Percentiles rank a stretch among this genome's conserved stretches.
phyloP scores from a whole-genome alignment of 306 rosid genomes.

The Rosa lucieae region DNA sequence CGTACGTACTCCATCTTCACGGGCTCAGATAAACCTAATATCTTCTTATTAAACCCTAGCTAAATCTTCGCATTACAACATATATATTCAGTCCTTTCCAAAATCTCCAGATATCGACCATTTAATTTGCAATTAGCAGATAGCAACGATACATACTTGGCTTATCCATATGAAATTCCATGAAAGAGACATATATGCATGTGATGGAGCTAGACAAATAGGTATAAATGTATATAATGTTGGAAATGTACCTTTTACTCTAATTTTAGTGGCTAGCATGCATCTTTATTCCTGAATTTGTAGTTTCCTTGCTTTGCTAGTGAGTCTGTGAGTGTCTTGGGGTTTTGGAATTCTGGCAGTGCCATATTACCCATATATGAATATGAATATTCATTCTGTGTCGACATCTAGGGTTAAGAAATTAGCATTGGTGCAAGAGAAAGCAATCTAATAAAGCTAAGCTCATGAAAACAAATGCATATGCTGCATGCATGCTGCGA shows the following conservation, averaged over 20 bases:
- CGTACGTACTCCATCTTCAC: not conserved
- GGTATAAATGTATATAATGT: not conserved
- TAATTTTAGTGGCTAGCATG: not conserved
- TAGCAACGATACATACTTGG: not conserved
- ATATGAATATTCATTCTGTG: not conserved
- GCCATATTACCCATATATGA: not conserved
- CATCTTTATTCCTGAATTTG: slow-evolving; percentile 4
- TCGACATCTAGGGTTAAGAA: not conserved
- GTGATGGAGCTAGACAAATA: not conserved
- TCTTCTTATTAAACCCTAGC: too few relatives aligned
- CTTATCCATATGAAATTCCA: not conserved
- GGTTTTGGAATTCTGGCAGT: not conserved
- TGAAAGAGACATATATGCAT: not conserved
- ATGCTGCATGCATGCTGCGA: slow-evolving; percentile 3
- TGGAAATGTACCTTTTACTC: not conserved
- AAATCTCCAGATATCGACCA: not conserved
- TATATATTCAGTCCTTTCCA: not conserved
- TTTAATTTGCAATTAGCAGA: not conserved
- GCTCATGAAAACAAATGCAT: not conserved
- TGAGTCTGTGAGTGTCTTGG: slow-evolving; percentile 9
- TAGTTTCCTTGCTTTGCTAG: slow-evolving; percentile 18
- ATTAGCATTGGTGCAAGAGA: slow-evolving; percentile 34
- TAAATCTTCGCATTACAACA: too few relatives aligned
- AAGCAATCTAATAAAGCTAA: slow-evolving; percentile 13
- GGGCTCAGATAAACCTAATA: not conserved